Evolutionary conservation across 768 basidiomycete species (phyloP).

Genomic region (button mushroom (Agaricus bisporus)): DNA sequence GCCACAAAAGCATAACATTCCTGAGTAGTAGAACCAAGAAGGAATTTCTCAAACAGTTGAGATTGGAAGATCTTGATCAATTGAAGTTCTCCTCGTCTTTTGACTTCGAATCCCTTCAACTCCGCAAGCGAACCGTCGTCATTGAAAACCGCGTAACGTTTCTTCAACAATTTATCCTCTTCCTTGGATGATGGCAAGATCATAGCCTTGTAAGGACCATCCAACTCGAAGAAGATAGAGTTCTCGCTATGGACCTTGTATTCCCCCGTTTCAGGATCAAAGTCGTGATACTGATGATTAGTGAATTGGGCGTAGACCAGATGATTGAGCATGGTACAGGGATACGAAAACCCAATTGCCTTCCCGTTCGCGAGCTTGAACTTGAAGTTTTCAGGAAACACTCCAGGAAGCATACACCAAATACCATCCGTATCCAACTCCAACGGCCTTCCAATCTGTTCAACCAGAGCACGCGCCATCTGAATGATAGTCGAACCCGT

Average conservation of each 20-base stretch:
- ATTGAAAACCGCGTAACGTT: conserved; percentile 98
- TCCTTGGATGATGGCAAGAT: conserved; percentile 98
- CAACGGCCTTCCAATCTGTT: conserved; percentile 94
- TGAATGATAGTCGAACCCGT: conserved; percentile 98
- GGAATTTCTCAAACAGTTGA: conserved; percentile 96
- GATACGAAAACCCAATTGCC: conserved; percentile 85
- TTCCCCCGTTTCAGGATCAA: conserved; percentile 78
- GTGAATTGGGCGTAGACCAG: conserved; percentile 94
- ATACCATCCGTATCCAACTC: conserved; percentile 99
- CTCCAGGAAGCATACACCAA: conserved; percentile 99
- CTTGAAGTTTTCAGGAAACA: conserved; percentile 97
- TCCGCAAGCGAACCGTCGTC: conserved; percentile 97
- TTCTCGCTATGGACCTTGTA: conserved; percentile 91
- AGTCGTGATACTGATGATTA: conserved; percentile 95
- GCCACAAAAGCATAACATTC: conserved; percentile 96
- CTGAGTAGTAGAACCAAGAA: conserved; percentile 87
- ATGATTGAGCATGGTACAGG: conserved; percentile 99
- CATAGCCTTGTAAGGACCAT: conserved; percentile 99
- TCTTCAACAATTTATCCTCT: conserved; percentile 97
- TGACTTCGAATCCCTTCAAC: conserved; percentile 98
- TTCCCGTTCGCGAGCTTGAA: conserved; percentile 90
- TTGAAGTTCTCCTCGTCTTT: conserved; percentile 94
- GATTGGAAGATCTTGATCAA: conserved; percentile 99
- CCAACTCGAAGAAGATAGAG: conserved; percentile 98
- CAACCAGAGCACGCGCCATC: conserved; percentile 95